Conservation (phyloP, 2,329 filamentous ascomycete species). For the Aspergillus fijiensis region DNA sequence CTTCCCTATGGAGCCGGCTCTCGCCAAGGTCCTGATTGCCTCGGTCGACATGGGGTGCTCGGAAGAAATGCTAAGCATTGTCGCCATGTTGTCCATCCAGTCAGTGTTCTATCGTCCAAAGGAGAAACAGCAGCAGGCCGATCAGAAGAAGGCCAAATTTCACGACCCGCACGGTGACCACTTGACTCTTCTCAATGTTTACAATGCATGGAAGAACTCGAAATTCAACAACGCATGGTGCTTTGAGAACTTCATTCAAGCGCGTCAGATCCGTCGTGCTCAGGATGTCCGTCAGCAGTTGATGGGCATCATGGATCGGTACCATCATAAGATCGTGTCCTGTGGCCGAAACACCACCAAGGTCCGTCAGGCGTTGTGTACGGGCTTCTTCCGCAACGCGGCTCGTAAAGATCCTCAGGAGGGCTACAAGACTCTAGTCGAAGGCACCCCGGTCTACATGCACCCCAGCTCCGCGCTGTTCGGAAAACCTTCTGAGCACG, state of each 20-base stretch:
- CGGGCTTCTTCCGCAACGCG: conserved; percentile 92
- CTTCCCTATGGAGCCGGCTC: conserved; percentile 93
- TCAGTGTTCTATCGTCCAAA: conserved; percentile 93
- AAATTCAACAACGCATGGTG: conserved; percentile 87
- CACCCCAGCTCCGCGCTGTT: conserved; percentile 91
- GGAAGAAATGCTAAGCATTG: conserved; percentile 90
- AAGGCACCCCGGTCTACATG: conserved; percentile 91
- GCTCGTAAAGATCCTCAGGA: conserved; percentile 94
- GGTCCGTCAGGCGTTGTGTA: conserved; percentile 84
- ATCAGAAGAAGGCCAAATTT: conserved; percentile 97
- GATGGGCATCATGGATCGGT: conserved; percentile 88
- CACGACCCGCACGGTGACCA: conserved; percentile 94
- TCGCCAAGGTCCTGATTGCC: conserved; percentile 86
- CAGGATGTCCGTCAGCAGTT: conserved; percentile 92
- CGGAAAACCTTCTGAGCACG: conserved; percentile 93
- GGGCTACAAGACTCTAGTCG: conserved; percentile 95
- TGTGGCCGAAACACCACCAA: conserved; percentile 85
- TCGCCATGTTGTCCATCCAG: conserved; percentile 86
- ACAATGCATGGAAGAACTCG: conserved; percentile 91
- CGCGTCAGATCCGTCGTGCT: conserved; percentile 80
- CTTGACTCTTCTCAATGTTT: conserved; percentile 91
- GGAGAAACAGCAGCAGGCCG: conserved; percentile 93
- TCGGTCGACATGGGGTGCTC: conserved; percentile 85
- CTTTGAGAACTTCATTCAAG: conserved; percentile 96
- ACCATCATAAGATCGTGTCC: conserved; percentile 76